Evolutionary conservation across 306 rosid species (phyloP), one percentile per base, ranked within the genome.

Genomic region (Castanospermum australe): DNA sequence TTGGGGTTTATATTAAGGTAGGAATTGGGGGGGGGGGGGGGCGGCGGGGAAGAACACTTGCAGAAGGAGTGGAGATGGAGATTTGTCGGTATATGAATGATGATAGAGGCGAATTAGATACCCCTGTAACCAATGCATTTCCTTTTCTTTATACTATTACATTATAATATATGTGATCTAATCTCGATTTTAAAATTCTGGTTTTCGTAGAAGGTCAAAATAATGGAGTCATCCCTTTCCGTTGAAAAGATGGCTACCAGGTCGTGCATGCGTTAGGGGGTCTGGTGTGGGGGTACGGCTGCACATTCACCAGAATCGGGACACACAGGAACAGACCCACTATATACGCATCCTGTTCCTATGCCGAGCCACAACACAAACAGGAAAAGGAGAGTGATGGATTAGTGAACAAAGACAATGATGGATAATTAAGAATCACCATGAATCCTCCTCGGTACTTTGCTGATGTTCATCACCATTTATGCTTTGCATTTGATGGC

Each of bases 61-160:
- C n/a, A n/a, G n/a, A n/a, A n/a, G n/a, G 21, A 54, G 61, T n/a
- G 67, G 61, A 45, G 50, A 66, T 14, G 63, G 65, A 63, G 15
- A 18, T 77, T 88, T 89, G 82, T 91, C 81, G 18, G 5, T 56
- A 10, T 28, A 39, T 51, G 70, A 81, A 88, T 93, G 78, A 91
- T 90, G 90, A 62, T 59, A 63, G 24, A 68, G 28, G 62, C 36
- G 89, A 84, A 86, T 81, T 68, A 36, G 39, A 75, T 75, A 63
- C 81, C 32, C n/a, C 5, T 54, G 13, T 33, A n/a, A 33, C 51
- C 14, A 25, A 4, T 20, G 36, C 8, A 22, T 57, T 15, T 64
- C 57, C 44, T 47, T 68, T 18, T 32, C 13, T 59, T 32, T 61
- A 61, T 59, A 12, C 28, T 51, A 13, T 13, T 12, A 45, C 4